A percentile compares a stretch with the other conserved stretches of the same genome.
Evolutionary conservation across 1,284 basidiomycete genomes (phyloP).

Genomic region (Dichomitus squalens): DNA sequence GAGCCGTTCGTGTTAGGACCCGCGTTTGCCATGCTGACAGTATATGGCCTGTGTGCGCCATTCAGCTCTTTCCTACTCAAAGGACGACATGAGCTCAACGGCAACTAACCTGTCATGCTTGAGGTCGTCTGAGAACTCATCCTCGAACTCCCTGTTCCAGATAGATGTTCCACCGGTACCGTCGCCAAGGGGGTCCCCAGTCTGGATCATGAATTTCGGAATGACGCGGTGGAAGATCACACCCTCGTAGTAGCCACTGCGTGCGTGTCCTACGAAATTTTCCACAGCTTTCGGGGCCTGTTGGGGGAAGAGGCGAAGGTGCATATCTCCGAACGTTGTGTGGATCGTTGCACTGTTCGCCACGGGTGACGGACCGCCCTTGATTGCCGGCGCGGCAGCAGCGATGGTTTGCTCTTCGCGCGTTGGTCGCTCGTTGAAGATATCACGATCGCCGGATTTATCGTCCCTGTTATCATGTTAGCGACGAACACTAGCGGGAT

Average conservation of each 20-base stretch:
- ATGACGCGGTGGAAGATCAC: constrained; percentile 98
- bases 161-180: constrained; percentile 97
- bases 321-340: constrained; percentile 95
- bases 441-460: constrained; percentile 89
- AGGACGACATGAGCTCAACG: neutral
- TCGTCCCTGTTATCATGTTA: constrained; percentile 59
- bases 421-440: constrained; percentile 98
- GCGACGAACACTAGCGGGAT: constrained; percentile 7
- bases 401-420: constrained; percentile 95
- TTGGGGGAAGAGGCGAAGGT: constrained; percentile 87
- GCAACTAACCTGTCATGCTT: constrained; percentile 81
- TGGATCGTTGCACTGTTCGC: constrained; percentile 88
- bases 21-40: constrained; percentile 99
- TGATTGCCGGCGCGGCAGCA: constrained; percentile 56
- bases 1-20: constrained; percentile 93
- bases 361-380: constrained; percentile 62
- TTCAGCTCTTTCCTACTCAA: constrained; percentile 2
- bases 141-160: constrained; percentile 95
- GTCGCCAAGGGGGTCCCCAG: constrained; percentile 95
- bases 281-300: constrained; percentile 95
- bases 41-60: constrained; percentile 74
- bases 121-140: constrained; percentile 89
- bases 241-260: constrained; percentile 91
- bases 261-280: constrained; percentile 95
- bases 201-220: constrained; percentile 99